Evolutionary conservation across 371 early-diverging fungal genomes (phyloP), one percentile per base, ranked within the genome.

Genomic region (Phascolomyces articulosus): DNA sequence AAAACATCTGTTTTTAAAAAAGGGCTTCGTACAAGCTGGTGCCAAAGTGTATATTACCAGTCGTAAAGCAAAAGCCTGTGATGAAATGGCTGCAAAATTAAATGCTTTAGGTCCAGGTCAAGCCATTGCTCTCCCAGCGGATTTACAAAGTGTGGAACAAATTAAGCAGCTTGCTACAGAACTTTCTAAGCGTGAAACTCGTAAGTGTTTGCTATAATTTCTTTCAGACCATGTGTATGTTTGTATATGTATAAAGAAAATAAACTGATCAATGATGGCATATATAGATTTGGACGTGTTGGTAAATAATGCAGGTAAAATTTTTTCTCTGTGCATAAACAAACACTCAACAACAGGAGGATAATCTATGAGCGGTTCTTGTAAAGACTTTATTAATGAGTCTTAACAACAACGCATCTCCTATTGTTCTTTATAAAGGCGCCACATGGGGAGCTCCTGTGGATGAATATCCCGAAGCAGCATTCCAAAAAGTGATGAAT

Each of bases 261-360:
- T 58, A 65, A 74, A 20, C 76, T 95, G n/a, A 90, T 89, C 4
- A 70, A 56, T 9, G 81, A 84, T 18, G 93, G 93, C 6, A 9
- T 34, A 31, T 9, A 21, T 49, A 78, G 93, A 92, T 68, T 78
- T 96, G 58, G 85, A 96, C 67, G 84, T 96, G 15, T 80, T 96
- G 21, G 83, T 96, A 38, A 96, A 96, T 73, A 95, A 95, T 73
- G 86, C 92, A n/a, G 93, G 93, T 34, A 2, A 6, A 92, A 47
- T 47, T 16, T 47, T 13, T 47, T 47, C 16, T n/a, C 16, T 44
- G 16, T 13, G 9, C 4, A 29, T 20, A n/a, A n/a, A n/a, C n/a
- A n/a, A n/a, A n/a, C n/a, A n/a, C n/a, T n/a, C n/a, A n/a, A n/a
- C n/a, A n/a, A n/a, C n/a, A n/a, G n/a, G n/a, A n/a, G n/a, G n/a